phyloP scores from a whole-genome alignment of 257 asterid species.

The Solanum ossicruentum region DNA sequence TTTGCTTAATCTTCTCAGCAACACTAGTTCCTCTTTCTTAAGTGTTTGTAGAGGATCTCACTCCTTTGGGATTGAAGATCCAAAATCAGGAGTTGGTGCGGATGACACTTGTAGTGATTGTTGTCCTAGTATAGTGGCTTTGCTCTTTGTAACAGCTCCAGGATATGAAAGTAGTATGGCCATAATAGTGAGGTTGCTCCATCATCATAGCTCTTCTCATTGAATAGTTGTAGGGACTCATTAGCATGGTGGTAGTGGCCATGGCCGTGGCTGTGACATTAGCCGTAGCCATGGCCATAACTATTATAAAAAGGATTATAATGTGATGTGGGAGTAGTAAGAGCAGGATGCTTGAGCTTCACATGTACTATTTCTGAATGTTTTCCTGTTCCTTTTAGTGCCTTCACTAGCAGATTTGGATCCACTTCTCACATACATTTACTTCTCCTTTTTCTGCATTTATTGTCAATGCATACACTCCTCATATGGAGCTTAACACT shows the following conservation, averaged over 20 bases:
- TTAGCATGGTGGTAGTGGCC: background rate
- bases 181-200: background rate
- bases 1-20: no score
- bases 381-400: background rate
- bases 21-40: no score
- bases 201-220: background rate
- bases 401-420: background rate
- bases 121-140: no score
- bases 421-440: background rate
- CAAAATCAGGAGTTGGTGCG: no score
- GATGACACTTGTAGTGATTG: no score
- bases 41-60: no score
- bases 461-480: slow-evolving; percentile 2
- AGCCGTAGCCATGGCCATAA: background rate
- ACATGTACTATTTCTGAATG: background rate
- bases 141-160: no score
- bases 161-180: background rate
- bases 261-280: background rate
- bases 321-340: background rate
- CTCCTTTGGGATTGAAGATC: no score
- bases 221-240: background rate
- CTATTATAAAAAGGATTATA: background rate
- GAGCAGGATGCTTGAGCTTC: background rate
- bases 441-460: background rate
- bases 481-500: background rate